Base-by-base conservation (phyloP, 2,329 filamentous ascomycete species). In the Monilinia fructigena region DNA sequence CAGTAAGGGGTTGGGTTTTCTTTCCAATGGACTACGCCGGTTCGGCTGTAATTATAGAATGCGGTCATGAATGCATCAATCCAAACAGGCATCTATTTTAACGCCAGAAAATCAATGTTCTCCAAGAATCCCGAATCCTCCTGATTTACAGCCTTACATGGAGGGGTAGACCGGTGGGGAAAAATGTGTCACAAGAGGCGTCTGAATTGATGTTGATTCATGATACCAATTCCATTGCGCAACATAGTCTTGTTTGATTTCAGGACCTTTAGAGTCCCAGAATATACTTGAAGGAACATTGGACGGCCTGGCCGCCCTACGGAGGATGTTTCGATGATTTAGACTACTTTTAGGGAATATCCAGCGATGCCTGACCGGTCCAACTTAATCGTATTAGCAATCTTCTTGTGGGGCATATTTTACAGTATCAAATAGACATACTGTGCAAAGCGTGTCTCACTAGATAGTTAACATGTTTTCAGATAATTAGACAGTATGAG, bases 41-140 rank as follows among this genome's bases (percentile, higher is more conserved):
- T 55, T 50, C n/a, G 60, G 60, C 38, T 66, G 64, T 63, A 63
- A 48, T 63, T 63, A 66, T 66, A 66, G 52, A 66, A 40, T 26
- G 45, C n/a, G 28, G 58, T 63, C 64, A 63, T 26, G 47, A 35
- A 55, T 47, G 50, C 58, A 66, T 63, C 40, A 55, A 55, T 28
- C n/a, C 50, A 52, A 59, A 38, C 45, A 53, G 26, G 18, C 40
- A 60, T n/a, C 53, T 42, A 61, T 52, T 20, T 53, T 42, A 52
- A 50, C 26, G 26, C 40, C 40, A 26, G 31, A 52, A 63, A 42
- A 53, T 26, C 31, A 40, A 60, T 7, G 20, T 23, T 52, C 55
- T 58, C 45, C 58, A 23, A 12, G 48, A 14, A 59, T 58, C 11
- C 18, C 45, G 20, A 10, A 38, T 12, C 28, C 16, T 48, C 14